Percentiles rank a stretch among this genome's conserved stretches.
phyloP scores from a whole-genome alignment of 2,329 filamentous ascomycete species.

The Phyllosticta citriasiana region DNA sequence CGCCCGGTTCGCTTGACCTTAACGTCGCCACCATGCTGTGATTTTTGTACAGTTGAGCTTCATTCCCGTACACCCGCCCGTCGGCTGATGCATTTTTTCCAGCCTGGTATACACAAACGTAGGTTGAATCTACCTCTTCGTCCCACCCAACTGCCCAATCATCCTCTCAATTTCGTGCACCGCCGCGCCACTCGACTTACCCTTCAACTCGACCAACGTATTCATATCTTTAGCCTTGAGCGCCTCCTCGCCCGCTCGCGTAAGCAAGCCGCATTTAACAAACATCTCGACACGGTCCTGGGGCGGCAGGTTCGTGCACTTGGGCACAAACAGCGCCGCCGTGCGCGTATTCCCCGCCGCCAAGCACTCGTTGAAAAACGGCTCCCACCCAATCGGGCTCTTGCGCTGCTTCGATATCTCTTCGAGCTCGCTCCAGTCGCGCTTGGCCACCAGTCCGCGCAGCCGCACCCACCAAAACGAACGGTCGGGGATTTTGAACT shows the following conservation, averaged over 20 bases:
- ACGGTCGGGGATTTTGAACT: constrained; percentile 90
- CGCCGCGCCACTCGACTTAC: constrained; percentile 61
- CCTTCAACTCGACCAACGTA: constrained; percentile 62
- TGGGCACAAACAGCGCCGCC: constrained; percentile 74
- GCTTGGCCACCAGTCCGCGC: constrained; percentile 76
- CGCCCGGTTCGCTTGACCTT: too few relatives aligned
- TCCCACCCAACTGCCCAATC: constrained; percentile 39
- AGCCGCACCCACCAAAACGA: constrained; percentile 81
- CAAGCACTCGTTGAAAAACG: constrained; percentile 83
- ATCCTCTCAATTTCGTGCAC: constrained; percentile 75
- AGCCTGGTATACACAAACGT: too few relatives aligned
- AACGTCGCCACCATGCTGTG: too few relatives aligned
- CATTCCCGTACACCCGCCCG: too few relatives aligned
- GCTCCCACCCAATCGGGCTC: constrained; percentile 94
- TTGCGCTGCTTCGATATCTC: constrained; percentile 69
- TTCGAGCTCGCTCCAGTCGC: constrained; percentile 88
- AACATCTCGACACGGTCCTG: constrained; percentile 80
- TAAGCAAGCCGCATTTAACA: constrained; percentile 84
- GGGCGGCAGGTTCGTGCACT: constrained; percentile 63
- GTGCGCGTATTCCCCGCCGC: constrained; percentile 83
- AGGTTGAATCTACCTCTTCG: not conserved
- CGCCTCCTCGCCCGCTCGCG: constrained; percentile 86
- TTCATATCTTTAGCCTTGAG: constrained; percentile 69
- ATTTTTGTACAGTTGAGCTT: too few relatives aligned
- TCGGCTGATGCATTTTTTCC: too few relatives aligned